phyloP scores from a whole-genome alignment of 139 green algal species.

The Coelastrella sp. region DNA sequence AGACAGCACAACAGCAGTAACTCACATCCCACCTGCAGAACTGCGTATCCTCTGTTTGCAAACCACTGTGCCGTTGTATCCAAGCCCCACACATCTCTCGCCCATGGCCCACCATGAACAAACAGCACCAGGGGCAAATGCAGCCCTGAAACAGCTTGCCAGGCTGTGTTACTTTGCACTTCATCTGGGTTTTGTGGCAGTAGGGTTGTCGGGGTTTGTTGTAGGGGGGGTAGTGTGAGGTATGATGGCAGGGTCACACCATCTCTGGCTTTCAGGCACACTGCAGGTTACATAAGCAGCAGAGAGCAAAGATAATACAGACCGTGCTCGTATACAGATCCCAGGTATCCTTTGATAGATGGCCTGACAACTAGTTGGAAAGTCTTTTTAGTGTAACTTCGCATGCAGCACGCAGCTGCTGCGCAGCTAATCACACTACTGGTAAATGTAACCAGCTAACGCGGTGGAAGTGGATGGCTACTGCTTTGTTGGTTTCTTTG shows the following conservation, averaged over 20 bases:
- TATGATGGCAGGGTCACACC: conserved; percentile 8
- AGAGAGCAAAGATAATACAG: neutral
- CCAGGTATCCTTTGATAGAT: no score
- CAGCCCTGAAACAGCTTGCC: neutral
- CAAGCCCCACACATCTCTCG: conserved; percentile 25
- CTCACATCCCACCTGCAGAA: conserved; percentile 30
- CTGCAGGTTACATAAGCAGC: neutral
- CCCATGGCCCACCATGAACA: conserved; percentile 44
- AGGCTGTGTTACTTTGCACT: neutral
- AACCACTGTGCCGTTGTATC: conserved; percentile 26
- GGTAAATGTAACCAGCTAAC: no score
- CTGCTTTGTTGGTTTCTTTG: no score
- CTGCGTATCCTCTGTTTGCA: conserved; percentile 24
- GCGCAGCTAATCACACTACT: no score
- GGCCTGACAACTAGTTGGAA: no score
- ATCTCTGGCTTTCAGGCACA: conserved; percentile 8
- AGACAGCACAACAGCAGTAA: no score
- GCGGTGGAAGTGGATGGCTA: no score
- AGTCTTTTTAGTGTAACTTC: no score
- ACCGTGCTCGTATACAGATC: no score
- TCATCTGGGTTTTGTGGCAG: conserved; percentile 4
- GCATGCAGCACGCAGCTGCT: no score
- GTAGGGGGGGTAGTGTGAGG: conserved; percentile 26
- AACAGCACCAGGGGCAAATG: conserved; percentile 41
- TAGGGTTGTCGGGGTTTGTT: neutral